These are phyloP conservation scores for Phialocephala subalpina DNA, from an alignment of 2,329 filamentous ascomycete genomes.

Conservation along the genomic window DNA sequence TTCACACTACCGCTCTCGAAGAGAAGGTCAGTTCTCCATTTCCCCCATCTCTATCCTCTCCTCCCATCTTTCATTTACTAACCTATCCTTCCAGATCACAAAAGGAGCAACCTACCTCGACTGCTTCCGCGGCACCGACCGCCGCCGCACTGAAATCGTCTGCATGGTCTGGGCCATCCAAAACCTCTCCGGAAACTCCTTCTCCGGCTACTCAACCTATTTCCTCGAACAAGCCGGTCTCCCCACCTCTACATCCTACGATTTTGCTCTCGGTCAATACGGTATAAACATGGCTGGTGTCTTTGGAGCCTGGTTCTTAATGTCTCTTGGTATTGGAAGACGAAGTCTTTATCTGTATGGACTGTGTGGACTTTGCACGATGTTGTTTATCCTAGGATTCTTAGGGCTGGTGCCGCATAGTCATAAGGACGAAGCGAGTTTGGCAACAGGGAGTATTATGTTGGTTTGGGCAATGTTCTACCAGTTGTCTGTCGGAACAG, in stretches of 20 bases:
- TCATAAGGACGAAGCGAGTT: slow-evolving; percentile 34
- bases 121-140: slow-evolving; percentile 57
- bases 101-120: slow-evolving; percentile 57
- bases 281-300: slow-evolving; percentile 61
- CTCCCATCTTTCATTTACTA: background rate
- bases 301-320: slow-evolving; percentile 60
- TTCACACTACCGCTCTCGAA: slow-evolving; percentile 65
- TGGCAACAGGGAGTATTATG: slow-evolving; percentile 68
- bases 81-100: slow-evolving; percentile 36
- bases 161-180: slow-evolving; percentile 71
- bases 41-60: background rate
- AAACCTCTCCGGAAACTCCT: slow-evolving; percentile 68
- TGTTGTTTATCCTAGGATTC: slow-evolving; percentile 87
- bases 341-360: slow-evolving; percentile 62
- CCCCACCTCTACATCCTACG: slow-evolving; percentile 55
- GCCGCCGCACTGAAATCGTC: slow-evolving; percentile 62
- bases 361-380: slow-evolving; percentile 50
- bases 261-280: slow-evolving; percentile 60
- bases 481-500: slow-evolving; percentile 86
- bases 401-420: slow-evolving; percentile 49
- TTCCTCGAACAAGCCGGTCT: slow-evolving; percentile 66
- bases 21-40: slow-evolving; percentile 44
- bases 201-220: slow-evolving; percentile 71
- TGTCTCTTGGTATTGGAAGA: slow-evolving; percentile 54
- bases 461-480: slow-evolving; percentile 83